Conservation (phyloP, 177 flowering plant genomes). For the Vitis hybrid region DNA sequence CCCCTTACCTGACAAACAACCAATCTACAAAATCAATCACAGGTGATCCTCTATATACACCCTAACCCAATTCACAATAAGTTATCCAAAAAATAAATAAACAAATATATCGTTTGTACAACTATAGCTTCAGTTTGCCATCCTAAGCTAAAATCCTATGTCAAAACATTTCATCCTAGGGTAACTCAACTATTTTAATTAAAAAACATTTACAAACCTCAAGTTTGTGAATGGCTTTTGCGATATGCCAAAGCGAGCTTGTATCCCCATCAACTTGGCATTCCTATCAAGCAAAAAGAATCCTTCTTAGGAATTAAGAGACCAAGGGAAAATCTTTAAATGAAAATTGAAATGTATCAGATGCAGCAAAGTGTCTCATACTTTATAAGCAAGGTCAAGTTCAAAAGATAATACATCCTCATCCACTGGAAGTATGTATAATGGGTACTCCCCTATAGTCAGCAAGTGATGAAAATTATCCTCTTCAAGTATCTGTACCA, state of each 20-base stretch:
- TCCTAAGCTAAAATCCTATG: not conserved
- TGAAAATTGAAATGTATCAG: conserved; percentile 1
- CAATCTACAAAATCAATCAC: too few relatives aligned
- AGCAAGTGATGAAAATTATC: conserved; percentile 80
- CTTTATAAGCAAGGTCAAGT: conserved; percentile 73
- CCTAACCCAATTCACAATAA: not conserved
- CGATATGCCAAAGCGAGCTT: conserved; percentile 91
- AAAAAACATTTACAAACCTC: conserved; percentile 52
- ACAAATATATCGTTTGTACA: not conserved
- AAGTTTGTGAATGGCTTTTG: conserved; percentile 92
- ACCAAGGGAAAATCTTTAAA: not conserved
- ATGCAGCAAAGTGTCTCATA: conserved; percentile 23
- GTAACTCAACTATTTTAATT: not conserved
- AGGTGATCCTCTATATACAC: too few relatives aligned
- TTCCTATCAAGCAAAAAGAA: conserved; percentile 45
- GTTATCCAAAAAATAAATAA: not conserved
- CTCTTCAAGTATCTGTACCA: conserved; percentile 78
- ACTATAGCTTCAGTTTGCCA: not conserved
- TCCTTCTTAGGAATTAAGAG: not conserved
- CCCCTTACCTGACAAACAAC: too few relatives aligned
- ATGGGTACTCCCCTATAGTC: conserved; percentile 85
- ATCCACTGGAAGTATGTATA: conserved; percentile 77
- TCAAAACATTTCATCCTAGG: not conserved
- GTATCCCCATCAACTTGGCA: conserved; percentile 79
- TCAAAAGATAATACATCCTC: conserved; percentile 97